These are phyloP conservation scores for Curvularia sp. DNA, from an alignment of 2,329 filamentous ascomycete genomes.

Conservation along the genomic window DNA sequence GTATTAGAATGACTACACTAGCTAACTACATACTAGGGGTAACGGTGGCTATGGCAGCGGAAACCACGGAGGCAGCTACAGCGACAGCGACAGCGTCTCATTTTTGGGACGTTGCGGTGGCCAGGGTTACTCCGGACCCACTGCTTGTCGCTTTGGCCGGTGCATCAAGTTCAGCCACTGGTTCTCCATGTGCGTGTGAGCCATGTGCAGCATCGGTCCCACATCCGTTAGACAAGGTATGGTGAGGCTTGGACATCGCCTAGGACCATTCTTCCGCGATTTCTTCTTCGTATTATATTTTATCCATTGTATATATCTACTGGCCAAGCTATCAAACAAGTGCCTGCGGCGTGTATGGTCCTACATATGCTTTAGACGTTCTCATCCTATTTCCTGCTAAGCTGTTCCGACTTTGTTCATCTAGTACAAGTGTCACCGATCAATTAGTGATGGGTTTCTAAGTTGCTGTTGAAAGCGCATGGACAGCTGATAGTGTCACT, in stretches of 20 bases:
- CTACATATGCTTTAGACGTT: neutral
- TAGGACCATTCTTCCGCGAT: neutral
- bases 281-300: slow-evolving; percentile 5
- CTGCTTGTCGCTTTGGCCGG: slow-evolving; percentile 47
- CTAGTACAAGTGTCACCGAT: neutral
- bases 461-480: neutral
- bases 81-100: slow-evolving; percentile 11
- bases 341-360: neutral
- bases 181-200: slow-evolving; percentile 52
- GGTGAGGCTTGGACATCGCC: neutral
- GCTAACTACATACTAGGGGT: neutral
- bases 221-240: neutral
- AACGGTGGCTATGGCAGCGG: neutral
- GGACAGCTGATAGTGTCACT: neutral
- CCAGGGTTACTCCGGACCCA: slow-evolving; percentile 48
- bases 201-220: neutral
- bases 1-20: too few species aligned
- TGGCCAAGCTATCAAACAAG: neutral
- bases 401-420: neutral
- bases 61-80: neutral
- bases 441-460: neutral
- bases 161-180: slow-evolving; percentile 52
- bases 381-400: neutral
- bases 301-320: neutral
- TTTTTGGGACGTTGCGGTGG: slow-evolving; percentile 53